A percentile compares a stretch with the other conserved stretches of the same genome.
These are phyloP conservation scores for Uronychia setigera DNA, from an alignment of 73 alveolate genomes.

Conservation along the genomic window DNA sequence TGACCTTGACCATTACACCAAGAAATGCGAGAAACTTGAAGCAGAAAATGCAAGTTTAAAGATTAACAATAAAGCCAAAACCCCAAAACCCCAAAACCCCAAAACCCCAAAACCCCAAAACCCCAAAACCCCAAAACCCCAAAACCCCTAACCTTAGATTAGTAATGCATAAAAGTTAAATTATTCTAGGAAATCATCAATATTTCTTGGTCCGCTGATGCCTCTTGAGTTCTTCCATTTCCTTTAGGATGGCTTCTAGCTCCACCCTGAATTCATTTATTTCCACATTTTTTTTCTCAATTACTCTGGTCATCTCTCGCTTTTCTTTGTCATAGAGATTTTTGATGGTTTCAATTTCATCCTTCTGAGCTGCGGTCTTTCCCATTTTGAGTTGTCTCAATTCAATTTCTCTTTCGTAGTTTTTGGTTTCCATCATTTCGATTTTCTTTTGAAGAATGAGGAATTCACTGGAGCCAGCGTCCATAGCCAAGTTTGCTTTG, in stretches of 20 bases:
- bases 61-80: slow-evolving; percentile 19
- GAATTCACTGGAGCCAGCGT: slow-evolving; percentile 14
- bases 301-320: slow-evolving; percentile 2
- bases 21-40: slow-evolving; percentile 44
- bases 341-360: slow-evolving; percentile 3
- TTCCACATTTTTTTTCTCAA: slow-evolving; percentile 13
- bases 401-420: slow-evolving; percentile 19
- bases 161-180: too few relatives aligned
- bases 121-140: too few relatives aligned
- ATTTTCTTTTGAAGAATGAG: slow-evolving; percentile 13
- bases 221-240: too few relatives aligned
- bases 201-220: too few relatives aligned
- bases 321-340: background rate
- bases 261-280: slow-evolving; percentile 15
- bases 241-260: too few relatives aligned
- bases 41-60: slow-evolving; percentile 55
- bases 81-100: too few relatives aligned
- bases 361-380: background rate
- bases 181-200: too few relatives aligned
- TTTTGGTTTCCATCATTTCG: slow-evolving; percentile 6
- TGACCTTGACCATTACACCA: slow-evolving; percentile 41
- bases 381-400: background rate
- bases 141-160: too few relatives aligned
- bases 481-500: background rate
- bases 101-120: too few relatives aligned